Evolutionary conservation across 208 protist species (phyloP).

Genomic region (Crithidia brevicula): DNA sequence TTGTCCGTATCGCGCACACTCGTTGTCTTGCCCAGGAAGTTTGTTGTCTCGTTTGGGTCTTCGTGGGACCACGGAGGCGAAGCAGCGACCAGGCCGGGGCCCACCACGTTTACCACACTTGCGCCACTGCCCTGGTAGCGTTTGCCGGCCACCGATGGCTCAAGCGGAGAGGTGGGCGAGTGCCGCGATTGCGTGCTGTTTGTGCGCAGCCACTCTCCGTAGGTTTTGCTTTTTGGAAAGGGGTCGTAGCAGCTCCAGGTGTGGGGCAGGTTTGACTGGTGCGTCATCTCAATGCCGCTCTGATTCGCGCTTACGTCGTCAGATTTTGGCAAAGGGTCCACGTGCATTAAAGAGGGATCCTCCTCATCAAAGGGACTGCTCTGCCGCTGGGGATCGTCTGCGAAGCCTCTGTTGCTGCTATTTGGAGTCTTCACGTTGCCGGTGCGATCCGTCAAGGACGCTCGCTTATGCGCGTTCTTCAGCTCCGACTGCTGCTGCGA

Average conservation of each 20-base stretch:
- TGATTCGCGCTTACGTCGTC: conserved; percentile 4
- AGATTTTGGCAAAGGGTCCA: conserved; percentile 10
- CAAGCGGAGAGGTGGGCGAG: not conserved
- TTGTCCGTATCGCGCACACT: not conserved
- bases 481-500: not conserved
- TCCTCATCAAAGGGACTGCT: not conserved
- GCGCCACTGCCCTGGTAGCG: too few species aligned
- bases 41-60: conserved; percentile 17
- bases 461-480: not conserved
- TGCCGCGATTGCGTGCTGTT: not conserved
- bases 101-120: not conserved
- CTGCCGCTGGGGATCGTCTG: not conserved
- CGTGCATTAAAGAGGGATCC: conserved; percentile 1
- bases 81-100: not conserved
- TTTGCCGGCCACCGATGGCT: not conserved
- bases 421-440: not conserved
- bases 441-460: not conserved
- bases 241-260: conserved; percentile 16
- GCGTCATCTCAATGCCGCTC: not conserved
- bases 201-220: conserved; percentile 21
- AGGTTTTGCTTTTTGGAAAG: conserved; percentile 7
- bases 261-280: not conserved
- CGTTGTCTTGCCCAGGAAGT: conserved; percentile 8
- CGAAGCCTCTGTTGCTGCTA: not conserved
- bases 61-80: conserved; percentile 18